phyloP scores from a whole-genome alignment of 2,329 filamentous ascomycete species.

The Metarhizium anisopliae region DNA sequence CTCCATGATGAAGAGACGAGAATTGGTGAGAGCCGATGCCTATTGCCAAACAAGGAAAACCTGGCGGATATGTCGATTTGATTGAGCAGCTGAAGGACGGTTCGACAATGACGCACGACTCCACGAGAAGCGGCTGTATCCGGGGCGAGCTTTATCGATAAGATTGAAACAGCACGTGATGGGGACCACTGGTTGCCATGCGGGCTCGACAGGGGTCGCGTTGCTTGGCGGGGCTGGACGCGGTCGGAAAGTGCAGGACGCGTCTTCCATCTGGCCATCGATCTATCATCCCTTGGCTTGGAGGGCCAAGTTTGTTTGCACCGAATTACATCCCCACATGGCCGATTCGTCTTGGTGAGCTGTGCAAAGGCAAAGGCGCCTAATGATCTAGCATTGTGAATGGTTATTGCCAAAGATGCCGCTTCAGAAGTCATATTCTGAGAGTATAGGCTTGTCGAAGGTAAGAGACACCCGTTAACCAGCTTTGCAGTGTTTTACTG shows the following conservation, averaged over 20 bases:
- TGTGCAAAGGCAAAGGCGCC: background rate
- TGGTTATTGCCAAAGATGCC: conserved; percentile 19
- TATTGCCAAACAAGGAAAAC: background rate
- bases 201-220: background rate
- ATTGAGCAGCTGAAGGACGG: background rate
- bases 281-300: background rate
- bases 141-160: conserved; percentile 20
- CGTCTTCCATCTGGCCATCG: background rate
- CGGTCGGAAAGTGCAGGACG: conserved; percentile 4
- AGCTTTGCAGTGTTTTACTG: conserved; percentile 6
- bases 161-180: conserved; percentile 15
- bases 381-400: conserved; percentile 10
- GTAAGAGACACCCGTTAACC: conserved; percentile 13
- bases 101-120: conserved; percentile 8
- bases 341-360: background rate
- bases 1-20: conserved; percentile 9
- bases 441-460: conserved; percentile 22
- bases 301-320: background rate
- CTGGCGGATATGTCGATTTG: background rate
- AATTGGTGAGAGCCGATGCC: background rate
- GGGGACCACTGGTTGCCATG: background rate
- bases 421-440: conserved; percentile 34
- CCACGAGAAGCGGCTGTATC: background rate
- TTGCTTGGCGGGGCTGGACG: conserved; percentile 6
- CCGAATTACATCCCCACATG: conserved; percentile 1